Conservation (phyloP, 768 basidiomycete genomes). For the Tricholoma bakamatsutake region DNA sequence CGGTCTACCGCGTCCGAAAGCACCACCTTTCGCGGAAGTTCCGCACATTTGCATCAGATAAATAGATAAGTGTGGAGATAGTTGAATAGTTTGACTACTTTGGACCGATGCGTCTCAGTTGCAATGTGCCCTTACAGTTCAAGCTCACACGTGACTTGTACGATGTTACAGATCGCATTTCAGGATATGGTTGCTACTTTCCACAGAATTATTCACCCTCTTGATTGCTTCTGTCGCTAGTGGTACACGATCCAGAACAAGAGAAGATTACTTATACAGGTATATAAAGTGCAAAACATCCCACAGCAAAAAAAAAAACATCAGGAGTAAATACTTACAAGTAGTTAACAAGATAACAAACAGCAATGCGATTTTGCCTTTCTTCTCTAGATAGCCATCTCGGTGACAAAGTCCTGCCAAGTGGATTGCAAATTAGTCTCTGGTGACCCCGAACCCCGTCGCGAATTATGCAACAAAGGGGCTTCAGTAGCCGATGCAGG, state of each 20-base stretch:
- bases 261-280: neutral
- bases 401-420: constrained; percentile 60
- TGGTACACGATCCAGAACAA: no score
- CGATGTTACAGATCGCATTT: no score
- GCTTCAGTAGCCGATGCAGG: constrained; percentile 34
- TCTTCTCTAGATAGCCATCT: constrained; percentile 28
- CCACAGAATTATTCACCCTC: no score
- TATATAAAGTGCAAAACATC: neutral
- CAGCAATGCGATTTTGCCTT: neutral
- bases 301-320: neutral
- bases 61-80: neutral
- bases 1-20: constrained; percentile 53
- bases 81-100: neutral
- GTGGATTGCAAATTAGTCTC: constrained; percentile 56
- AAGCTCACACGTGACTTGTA: no score
- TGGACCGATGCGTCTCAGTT: no score
- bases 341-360: neutral
- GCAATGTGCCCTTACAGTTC: no score
- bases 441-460: constrained; percentile 48
- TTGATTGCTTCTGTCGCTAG: no score
- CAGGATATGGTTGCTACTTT: no score
- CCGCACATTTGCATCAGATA: constrained; percentile 51
- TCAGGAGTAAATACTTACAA: neutral
- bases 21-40: constrained; percentile 39
- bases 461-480: constrained; percentile 29